Evolutionary conservation across 352 stramenopile genomes (phyloP).

Genomic region (Globisporangium heterothallicum): DNA sequence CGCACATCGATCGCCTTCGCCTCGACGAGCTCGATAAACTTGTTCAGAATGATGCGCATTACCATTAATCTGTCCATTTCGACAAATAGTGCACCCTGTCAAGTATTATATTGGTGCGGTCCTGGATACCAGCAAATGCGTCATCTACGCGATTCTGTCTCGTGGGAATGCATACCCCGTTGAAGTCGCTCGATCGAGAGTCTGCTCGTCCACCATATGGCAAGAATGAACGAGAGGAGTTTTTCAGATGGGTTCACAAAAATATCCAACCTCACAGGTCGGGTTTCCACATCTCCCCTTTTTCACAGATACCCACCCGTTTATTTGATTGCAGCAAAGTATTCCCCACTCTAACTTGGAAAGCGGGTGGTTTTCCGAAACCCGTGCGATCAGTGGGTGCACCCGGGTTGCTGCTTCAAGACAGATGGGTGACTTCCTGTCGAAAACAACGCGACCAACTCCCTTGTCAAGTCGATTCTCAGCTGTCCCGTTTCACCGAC

Average conservation of each 20-base stretch:
- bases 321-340: too few species aligned
- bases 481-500: not conserved
- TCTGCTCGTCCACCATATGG: not conserved
- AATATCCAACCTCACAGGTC: slow-evolving; percentile 2
- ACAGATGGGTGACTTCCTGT: not conserved
- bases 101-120: not conserved
- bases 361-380: not conserved
- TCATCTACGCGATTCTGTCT: not conserved
- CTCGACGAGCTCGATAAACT: slow-evolving; percentile 61
- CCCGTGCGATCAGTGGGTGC: too few species aligned
- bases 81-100: not conserved
- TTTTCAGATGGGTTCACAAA: slow-evolving; percentile 12
- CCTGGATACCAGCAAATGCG: not conserved
- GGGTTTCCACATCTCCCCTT: not conserved
- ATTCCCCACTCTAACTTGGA: not conserved
- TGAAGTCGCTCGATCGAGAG: not conserved
- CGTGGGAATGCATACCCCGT: slow-evolving; percentile 6
- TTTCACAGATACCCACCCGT: not conserved
- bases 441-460: not conserved
- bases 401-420: slow-evolving; percentile 5
- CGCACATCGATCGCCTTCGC: slow-evolving; percentile 53
- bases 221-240: slow-evolving; percentile 3
- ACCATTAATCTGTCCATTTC: slow-evolving; percentile 16
- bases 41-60: slow-evolving; percentile 59
- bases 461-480: not conserved